Percentiles rank a stretch among this genome's conserved stretches.
Conservation (phyloP, 1,284 basidiomycete genomes). For the Apiotrichum veenhuisii region DNA sequence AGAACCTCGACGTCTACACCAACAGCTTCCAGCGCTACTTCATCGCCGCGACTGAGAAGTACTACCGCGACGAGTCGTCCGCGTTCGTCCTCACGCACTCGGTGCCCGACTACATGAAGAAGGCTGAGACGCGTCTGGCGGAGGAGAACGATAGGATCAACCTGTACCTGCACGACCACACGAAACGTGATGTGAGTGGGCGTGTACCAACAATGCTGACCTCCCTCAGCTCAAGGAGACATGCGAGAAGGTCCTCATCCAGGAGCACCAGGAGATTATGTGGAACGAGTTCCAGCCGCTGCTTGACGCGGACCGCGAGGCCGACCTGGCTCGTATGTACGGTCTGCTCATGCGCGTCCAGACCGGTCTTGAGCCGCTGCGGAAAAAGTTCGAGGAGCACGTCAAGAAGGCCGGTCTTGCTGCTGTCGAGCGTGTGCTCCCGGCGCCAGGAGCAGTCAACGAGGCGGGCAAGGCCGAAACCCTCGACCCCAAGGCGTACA, state of each 20-base stretch:
- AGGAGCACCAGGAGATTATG: conserved; percentile 80
- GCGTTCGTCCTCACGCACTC: conserved; percentile 85
- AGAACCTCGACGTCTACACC: conserved; percentile 81
- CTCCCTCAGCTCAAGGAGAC: conserved; percentile 64
- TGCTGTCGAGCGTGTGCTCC: conserved; percentile 71
- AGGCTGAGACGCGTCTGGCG: conserved; percentile 83
- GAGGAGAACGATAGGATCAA: conserved; percentile 97
- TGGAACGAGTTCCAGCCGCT: conserved; percentile 92
- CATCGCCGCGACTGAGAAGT: conserved; percentile 80
- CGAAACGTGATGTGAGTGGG: conserved; percentile 62
- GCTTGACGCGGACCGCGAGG: conserved; percentile 87
- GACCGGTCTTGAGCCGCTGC: conserved; percentile 85
- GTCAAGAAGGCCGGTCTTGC: conserved; percentile 85
- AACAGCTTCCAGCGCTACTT: conserved; percentile 88
- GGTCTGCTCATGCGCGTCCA: conserved; percentile 81
- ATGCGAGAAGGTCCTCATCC: conserved; percentile 90
- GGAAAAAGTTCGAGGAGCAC: conserved; percentile 89
- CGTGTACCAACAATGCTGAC: background rate
- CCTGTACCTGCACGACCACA: conserved; percentile 84
- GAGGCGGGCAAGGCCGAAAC: conserved; percentile 59
- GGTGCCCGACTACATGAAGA: conserved; percentile 95
- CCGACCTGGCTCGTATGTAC: conserved; percentile 95
- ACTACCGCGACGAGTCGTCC: conserved; percentile 88
- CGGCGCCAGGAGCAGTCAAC: conserved; percentile 58
- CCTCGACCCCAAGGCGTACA: conserved; percentile 82